Conservation (phyloP, 2,329 filamentous ascomycete species). For the Cryphonectria radicalis region DNA sequence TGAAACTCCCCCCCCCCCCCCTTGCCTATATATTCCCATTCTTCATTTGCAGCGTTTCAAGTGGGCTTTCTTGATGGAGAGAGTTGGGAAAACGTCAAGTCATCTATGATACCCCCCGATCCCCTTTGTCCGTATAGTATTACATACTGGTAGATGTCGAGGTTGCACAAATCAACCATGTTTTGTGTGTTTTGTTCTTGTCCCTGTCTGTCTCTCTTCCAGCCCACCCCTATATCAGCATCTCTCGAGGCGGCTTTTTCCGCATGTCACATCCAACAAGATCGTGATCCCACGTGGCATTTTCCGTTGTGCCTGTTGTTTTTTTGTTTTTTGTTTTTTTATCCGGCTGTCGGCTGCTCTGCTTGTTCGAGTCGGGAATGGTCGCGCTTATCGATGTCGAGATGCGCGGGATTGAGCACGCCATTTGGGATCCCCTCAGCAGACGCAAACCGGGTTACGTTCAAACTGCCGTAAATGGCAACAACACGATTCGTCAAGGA, state of each 20-base stretch:
- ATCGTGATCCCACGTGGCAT: not conserved
- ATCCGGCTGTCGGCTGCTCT: constrained; percentile 16
- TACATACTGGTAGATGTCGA: constrained; percentile 17
- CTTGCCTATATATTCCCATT: constrained; percentile 5
- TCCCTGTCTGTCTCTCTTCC: not conserved
- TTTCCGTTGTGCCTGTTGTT: not conserved
- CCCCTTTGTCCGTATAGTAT: constrained; percentile 17
- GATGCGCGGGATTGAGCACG: constrained; percentile 26
- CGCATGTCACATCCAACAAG: not conserved
- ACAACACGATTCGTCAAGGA: not conserved
- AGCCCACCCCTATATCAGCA: not conserved
- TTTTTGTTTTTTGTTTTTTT: not conserved
- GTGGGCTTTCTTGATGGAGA: constrained; percentile 10
- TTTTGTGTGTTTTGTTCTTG: not conserved
- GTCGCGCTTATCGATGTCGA: constrained; percentile 27
- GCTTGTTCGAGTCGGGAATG: not conserved
- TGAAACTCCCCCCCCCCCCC: too few species aligned
- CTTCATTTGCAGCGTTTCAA: not conserved
- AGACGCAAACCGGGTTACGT: not conserved
- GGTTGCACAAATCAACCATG: constrained; percentile 8
- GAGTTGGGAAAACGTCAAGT: constrained; percentile 13
- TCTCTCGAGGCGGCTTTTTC: not conserved
- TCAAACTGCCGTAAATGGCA: not conserved
- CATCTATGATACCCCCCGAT: constrained; percentile 29
- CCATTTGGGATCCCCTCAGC: constrained; percentile 18